Evolutionary conservation across 2,329 filamentous ascomycete species (phyloP).

Genomic region (Phoma sp.): DNA sequence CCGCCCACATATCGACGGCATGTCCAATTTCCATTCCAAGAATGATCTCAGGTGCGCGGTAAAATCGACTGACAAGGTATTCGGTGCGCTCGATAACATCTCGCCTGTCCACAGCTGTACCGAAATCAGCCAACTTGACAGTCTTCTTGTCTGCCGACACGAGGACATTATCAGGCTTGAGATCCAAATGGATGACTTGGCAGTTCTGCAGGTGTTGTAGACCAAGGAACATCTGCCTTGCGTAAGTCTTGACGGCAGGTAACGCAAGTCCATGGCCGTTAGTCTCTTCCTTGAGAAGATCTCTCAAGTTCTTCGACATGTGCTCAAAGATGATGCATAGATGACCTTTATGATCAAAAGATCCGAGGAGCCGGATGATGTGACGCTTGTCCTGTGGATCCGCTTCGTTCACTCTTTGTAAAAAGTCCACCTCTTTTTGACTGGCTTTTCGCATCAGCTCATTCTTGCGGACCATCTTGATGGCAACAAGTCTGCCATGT

Average conservation of each 20-base stretch:
- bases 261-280: constrained; percentile 87
- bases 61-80: constrained; percentile 96
- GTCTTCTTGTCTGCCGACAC: constrained; percentile 63
- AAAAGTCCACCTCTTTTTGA: constrained; percentile 90
- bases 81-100: constrained; percentile 87
- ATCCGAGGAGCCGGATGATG: constrained; percentile 82
- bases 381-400: constrained; percentile 92
- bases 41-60: constrained; percentile 95
- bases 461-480: constrained; percentile 98
- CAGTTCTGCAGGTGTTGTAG: constrained; percentile 87
- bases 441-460: constrained; percentile 92
- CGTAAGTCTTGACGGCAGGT: constrained; percentile 83
- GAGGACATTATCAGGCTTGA: constrained; percentile 97
- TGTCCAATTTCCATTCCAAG: constrained; percentile 96
- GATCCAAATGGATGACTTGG: constrained; percentile 91
- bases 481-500: constrained; percentile 72
- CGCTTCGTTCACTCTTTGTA: constrained; percentile 82
- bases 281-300: constrained; percentile 88
- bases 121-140: constrained; percentile 94
- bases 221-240: constrained; percentile 91
- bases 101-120: constrained; percentile 89
- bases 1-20: constrained; percentile 95
- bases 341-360: constrained; percentile 94
- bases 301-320: constrained; percentile 80
- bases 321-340: constrained; percentile 98